Conservation (phyloP, 495 filamentous ascomycete genomes). For the Wilcoxina mikolae region DNA sequence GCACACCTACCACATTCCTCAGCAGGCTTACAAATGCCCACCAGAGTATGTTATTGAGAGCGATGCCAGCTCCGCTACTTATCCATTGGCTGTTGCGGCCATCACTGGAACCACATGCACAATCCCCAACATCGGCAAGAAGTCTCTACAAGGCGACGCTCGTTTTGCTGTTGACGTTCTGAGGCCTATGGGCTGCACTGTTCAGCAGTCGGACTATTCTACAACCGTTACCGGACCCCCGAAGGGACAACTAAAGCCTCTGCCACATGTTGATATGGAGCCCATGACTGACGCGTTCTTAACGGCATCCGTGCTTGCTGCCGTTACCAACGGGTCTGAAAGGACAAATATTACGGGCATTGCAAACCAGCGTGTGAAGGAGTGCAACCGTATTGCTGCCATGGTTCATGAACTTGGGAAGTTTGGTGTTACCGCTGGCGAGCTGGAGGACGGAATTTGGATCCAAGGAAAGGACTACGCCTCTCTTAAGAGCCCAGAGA, state of each 20-base stretch:
- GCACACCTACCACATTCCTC: constrained; percentile 89
- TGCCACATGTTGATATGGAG: constrained; percentile 79
- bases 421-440: constrained; percentile 75
- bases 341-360: constrained; percentile 65
- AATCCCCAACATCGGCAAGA: constrained; percentile 86
- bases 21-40: constrained; percentile 72
- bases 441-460: constrained; percentile 85
- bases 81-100: constrained; percentile 86
- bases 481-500: constrained; percentile 44
- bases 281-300: constrained; percentile 99
- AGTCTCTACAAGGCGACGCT: constrained; percentile 87
- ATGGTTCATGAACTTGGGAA: constrained; percentile 97
- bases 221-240: constrained; percentile 89
- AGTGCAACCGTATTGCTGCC: constrained; percentile 90
- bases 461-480: constrained; percentile 53
- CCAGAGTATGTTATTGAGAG: constrained; percentile 82
- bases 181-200: constrained; percentile 80
- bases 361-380: constrained; percentile 97
- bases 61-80: constrained; percentile 94
- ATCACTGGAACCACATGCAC: constrained; percentile 90
- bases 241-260: constrained; percentile 51
- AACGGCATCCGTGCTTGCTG: constrained; percentile 82
- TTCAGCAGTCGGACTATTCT: constrained; percentile 67
- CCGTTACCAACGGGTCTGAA: constrained; percentile 72
- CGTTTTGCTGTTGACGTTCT: constrained; percentile 87